Evolutionary conservation across 768 basidiomycete species (phyloP), one percentile per base, ranked within the genome.

Genomic region (Lactarius akahatsu): DNA sequence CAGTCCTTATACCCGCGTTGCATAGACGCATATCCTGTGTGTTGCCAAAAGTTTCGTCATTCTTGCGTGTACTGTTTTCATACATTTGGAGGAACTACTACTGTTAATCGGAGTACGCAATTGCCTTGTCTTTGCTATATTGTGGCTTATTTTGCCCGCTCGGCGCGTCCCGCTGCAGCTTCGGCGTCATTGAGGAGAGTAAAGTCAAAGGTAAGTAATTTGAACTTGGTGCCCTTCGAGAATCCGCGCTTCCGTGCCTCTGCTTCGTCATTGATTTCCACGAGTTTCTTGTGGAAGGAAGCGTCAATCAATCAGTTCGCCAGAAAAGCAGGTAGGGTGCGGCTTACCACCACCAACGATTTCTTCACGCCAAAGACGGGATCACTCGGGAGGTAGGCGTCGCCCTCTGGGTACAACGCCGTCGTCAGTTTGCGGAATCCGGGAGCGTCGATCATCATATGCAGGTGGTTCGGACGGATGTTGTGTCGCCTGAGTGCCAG

Each of bases 311-410:
- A 63, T 68, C 66, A 43, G 55, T 40, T 26, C 15, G 40, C 52
- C 38, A 9, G 43, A 16, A 47, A 56, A 30, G 61, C 3, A 40
- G 4, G 43, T 20, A n/a, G 28, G 38, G 15, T 38, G 13, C 59
- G 45, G 80, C 85, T 59, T 76, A 92, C 91, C 69, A 92, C 84
- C 23, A 93, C 82, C 32, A 95, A 79, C 7, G 89, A 91, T 57
- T 83, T 82, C 76, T 91, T 91, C 28, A 91, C 92, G 11, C 93
- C 92, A 75, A 94, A 93, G 3, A 94, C 91, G 13, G 84, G 81
- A 72, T 94, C 92, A 66, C 86, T 91, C 7, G 76, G 76, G 28
- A 94, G 66, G 71, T 83, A 93, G 3, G 78, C 74, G 70, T 92
- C 89, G 5, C 85, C 87, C 63, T 88, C 84, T 16, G 88, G 86